A percentile compares a stretch with the other conserved stretches of the same genome.
Evolutionary conservation across 2,329 filamentous ascomycete species (phyloP).

Genomic region (Sclerotinia borealis): DNA sequence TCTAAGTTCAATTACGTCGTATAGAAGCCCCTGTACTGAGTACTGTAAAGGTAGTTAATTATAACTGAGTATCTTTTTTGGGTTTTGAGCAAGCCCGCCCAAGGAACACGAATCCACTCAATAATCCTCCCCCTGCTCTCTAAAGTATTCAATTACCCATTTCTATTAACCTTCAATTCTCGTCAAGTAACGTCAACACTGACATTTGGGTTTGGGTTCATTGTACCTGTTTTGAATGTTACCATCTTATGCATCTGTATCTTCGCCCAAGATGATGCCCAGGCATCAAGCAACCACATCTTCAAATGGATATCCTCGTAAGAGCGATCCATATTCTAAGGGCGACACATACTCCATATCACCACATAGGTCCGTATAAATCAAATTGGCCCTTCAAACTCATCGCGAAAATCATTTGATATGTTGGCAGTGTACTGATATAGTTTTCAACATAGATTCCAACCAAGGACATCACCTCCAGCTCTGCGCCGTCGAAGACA

Average conservation of each 20-base stretch:
- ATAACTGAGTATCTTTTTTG: slow-evolving; percentile 3
- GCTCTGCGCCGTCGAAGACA: slow-evolving; percentile 67
- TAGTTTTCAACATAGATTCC: slow-evolving; percentile 54
- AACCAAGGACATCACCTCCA: slow-evolving; percentile 70
- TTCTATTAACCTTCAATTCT: not conserved
- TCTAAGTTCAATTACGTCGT: not conserved
- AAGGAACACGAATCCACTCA: slow-evolving; percentile 13
- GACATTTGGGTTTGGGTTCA: slow-evolving; percentile 9
- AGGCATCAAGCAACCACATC: slow-evolving; percentile 71
- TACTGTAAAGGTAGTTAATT: not conserved
- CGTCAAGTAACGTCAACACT: not conserved
- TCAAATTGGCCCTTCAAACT: not conserved
- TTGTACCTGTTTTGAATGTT: slow-evolving; percentile 42
- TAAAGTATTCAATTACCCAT: not conserved
- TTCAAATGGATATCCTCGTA: slow-evolving; percentile 76
- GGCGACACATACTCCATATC: slow-evolving; percentile 77
- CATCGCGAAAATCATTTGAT: not conserved
- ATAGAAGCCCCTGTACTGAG: not conserved
- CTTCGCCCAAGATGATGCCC: slow-evolving; percentile 65
- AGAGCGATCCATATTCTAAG: slow-evolving; percentile 62
- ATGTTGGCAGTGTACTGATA: not conserved
- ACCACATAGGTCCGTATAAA: slow-evolving; percentile 67
- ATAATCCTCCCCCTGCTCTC: slow-evolving; percentile 6
- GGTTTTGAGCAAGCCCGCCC: not conserved
- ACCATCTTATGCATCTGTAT: slow-evolving; percentile 46